Evolutionary conservation across 169 alveolate species (phyloP).

Genomic region (Sarcocystis neurona): DNA sequence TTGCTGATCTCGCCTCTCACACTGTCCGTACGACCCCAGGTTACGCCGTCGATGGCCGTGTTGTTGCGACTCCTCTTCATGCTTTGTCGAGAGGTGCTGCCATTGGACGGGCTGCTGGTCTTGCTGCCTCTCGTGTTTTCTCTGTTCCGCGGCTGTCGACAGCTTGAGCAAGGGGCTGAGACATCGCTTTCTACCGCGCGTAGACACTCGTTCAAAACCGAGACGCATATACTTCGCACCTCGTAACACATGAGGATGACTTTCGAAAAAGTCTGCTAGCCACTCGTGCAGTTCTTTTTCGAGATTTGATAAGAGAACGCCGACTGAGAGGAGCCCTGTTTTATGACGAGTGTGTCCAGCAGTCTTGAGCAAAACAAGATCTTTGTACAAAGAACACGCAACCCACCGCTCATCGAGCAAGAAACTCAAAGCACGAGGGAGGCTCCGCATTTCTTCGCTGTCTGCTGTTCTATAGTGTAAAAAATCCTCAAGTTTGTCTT

Average conservation of each 20-base stretch:
- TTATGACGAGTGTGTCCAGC: neutral
- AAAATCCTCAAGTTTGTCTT: too few species aligned
- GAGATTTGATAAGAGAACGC: neutral
- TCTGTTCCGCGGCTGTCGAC: neutral
- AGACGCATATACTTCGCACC: neutral
- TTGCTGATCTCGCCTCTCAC: neutral
- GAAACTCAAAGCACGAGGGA: too few species aligned
- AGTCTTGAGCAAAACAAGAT: neutral
- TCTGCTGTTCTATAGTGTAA: too few species aligned
- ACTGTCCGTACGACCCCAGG: neutral
- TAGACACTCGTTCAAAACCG: slow-evolving; percentile 2
- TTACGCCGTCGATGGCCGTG: neutral
- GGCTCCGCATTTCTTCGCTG: too few species aligned
- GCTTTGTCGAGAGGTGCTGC: too few species aligned
- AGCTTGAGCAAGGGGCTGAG: neutral
- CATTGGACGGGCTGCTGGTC: neutral
- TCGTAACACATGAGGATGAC: neutral
- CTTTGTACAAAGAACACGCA: neutral
- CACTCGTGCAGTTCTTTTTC: neutral
- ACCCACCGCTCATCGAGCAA: neutral
- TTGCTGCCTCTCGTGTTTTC: neutral
- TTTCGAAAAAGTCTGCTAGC: neutral
- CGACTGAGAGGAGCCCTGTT: neutral
- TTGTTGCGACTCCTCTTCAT: neutral
- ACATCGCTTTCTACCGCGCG: neutral